Evolutionary conservation across 2,329 filamentous ascomycete genomes (phyloP).

Genomic region (Trichoderma atrobrunneum): DNA sequence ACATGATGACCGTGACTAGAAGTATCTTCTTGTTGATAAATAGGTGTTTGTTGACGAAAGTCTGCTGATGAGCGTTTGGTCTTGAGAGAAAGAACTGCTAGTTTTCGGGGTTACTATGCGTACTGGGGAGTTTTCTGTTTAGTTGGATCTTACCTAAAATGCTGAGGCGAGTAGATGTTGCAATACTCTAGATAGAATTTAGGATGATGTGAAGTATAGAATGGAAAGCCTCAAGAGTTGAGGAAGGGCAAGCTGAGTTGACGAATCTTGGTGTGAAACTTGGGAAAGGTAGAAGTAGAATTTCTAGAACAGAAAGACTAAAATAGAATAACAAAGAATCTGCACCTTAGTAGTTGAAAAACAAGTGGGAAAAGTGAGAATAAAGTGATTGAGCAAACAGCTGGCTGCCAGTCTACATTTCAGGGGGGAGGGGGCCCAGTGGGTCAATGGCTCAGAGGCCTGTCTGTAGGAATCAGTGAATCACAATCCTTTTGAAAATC

Average conservation of each 20-base stretch:
- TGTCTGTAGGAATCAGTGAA: background rate
- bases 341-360: background rate
- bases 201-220: background rate
- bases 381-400: background rate
- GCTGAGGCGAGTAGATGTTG: background rate
- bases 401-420: background rate
- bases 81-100: background rate
- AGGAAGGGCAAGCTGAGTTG: background rate
- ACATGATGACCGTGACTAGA: background rate
- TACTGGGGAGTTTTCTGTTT: background rate
- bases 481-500: background rate
- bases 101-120: background rate
- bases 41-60: background rate
- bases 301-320: too few relatives aligned
- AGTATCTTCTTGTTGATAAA: background rate
- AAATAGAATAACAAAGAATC: too few relatives aligned
- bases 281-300: background rate
- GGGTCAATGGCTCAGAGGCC: background rate
- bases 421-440: background rate
- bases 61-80: background rate
- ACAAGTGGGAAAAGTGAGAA: background rate
- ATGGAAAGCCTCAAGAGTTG: background rate
- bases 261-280: background rate
- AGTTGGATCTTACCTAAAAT: background rate
- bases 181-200: background rate